Evolutionary conservation across 2,329 filamentous ascomycete genomes (phyloP), one percentile per base, ranked within the genome.

Genomic region (Pestalotiopsis sp.): DNA sequence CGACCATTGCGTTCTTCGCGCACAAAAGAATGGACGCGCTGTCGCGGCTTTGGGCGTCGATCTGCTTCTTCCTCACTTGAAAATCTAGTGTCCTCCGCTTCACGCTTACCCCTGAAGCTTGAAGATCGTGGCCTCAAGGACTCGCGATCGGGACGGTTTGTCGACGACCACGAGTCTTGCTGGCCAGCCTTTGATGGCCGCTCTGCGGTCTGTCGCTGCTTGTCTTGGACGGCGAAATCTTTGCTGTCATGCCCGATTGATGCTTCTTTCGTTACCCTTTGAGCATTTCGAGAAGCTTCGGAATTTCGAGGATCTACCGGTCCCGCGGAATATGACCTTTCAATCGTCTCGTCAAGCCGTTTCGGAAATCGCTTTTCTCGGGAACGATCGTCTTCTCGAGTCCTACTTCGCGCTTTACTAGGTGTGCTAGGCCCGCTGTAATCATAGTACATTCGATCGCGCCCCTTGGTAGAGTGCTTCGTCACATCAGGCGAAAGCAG

Each of bases 401-500:
- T 71, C 59, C 68, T 71, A 65, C 71, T 67, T 22, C 73, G 75
- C 44, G 66, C 68, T 39, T 71, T 69, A 22, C 69, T 69, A 55
- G 74, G 68, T 38, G 68, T 73, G 39, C 69, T 68, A 24, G 72
- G 71, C 24, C 75, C 73, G 66, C 71, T 73, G 61, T 76, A 75
- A 55, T 69, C 66, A 30, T 62, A 67, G 26, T 77, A 77, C 10
- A 69, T 59, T 38, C 74, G 70, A 59, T 78, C 76, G 58, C 75
- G 73, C 44, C 76, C 75, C 63, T 73, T 73, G 20, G 75, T 77
- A 26, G 73, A 68, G 56, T 78, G 72, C 65, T 77, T 75, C 55
- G 82, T 76, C 4, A 81, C 73, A 69, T 86, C 84, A 30, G 85
- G 84, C 7, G 85, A 84, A 20, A 85, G 76, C 63, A 82, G 79